These are phyloP conservation scores for Cystofilobasidium capitatum DNA, from an alignment of 768 basidiomycete genomes.

Conservation along the genomic window DNA sequence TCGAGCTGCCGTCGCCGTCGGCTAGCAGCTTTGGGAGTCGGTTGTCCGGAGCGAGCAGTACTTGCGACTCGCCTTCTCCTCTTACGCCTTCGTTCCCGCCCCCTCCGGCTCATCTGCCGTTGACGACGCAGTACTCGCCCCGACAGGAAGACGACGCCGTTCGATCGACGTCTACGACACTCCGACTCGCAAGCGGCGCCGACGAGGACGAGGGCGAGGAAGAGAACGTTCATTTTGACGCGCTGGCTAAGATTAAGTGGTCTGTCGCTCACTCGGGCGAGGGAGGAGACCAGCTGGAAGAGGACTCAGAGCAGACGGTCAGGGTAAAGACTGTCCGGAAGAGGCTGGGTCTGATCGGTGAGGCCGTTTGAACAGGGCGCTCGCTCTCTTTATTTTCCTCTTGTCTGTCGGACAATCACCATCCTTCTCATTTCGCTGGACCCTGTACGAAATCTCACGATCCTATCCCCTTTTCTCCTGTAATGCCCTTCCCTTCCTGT, in stretches of 20 bases:
- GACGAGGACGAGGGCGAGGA: not conserved
- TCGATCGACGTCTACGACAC: too few species aligned
- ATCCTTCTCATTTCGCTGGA: too few species aligned
- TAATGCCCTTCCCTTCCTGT: not conserved
- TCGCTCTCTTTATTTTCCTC: too few species aligned
- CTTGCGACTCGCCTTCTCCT: conserved; percentile 3
- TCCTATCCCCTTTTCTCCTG: not conserved
- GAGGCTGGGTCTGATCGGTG: not conserved
- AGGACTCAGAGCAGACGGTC: not conserved
- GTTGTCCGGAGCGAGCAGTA: not conserved
- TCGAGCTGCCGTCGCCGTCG: not conserved
- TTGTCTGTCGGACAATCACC: too few species aligned
- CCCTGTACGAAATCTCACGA: not conserved
- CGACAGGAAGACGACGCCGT: not conserved
- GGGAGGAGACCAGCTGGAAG: not conserved
- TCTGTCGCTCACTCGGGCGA: not conserved
- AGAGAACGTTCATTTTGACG: not conserved
- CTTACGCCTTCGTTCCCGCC: not conserved
- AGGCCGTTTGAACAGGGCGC: not conserved
- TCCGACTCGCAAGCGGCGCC: too few species aligned
- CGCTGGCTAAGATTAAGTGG: not conserved
- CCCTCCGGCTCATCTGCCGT: too few species aligned
- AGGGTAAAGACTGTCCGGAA: not conserved
- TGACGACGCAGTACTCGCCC: not conserved
- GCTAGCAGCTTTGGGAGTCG: not conserved